phyloP scores from a whole-genome alignment of 805 yeast species.

The Vanderwaltozyma yarrowii region DNA sequence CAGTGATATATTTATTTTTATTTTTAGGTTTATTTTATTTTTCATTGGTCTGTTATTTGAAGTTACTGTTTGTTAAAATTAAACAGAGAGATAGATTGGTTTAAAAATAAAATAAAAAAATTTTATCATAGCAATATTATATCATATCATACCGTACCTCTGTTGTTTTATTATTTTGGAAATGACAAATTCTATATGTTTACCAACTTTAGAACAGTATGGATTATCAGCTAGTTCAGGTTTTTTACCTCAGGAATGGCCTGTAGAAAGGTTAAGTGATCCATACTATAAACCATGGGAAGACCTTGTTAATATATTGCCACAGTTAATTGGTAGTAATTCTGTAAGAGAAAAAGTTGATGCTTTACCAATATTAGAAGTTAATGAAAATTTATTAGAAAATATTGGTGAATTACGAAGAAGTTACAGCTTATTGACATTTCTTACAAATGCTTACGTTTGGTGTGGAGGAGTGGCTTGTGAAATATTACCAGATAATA shows the following conservation, averaged over 20 bases:
- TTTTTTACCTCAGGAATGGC: slow-evolving; percentile 63
- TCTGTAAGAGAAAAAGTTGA: slow-evolving; percentile 57
- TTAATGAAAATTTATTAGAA: slow-evolving; percentile 24
- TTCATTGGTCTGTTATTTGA: too few relatives aligned
- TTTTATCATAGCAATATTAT: too few relatives aligned
- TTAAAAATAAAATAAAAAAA: too few relatives aligned
- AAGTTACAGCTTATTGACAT: slow-evolving; percentile 72
- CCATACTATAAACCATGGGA: slow-evolving; percentile 75
- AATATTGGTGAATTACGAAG: slow-evolving; percentile 52
- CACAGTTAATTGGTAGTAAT: slow-evolving; percentile 53
- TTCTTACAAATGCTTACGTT: slow-evolving; percentile 78
- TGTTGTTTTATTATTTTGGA: too few relatives aligned
- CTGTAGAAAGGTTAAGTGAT: slow-evolving; percentile 49
- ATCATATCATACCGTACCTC: too few relatives aligned
- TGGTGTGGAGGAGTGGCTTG: slow-evolving; percentile 67
- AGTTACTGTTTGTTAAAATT: too few relatives aligned
- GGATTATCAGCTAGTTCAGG: slow-evolving; percentile 66
- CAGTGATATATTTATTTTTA: too few relatives aligned
- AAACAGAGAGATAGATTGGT: too few relatives aligned
- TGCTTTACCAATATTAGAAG: slow-evolving; percentile 45
- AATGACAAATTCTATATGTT: too few relatives aligned
- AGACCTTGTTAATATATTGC: slow-evolving; percentile 48
- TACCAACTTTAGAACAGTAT: slow-evolving; percentile 41
- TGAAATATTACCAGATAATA: slow-evolving; percentile 52
- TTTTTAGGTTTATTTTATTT: too few relatives aligned